Evolutionary conservation across 1,284 basidiomycete species (phyloP), one percentile per base, ranked within the genome.

Genomic region (Papiliotrema terrestris): DNA sequence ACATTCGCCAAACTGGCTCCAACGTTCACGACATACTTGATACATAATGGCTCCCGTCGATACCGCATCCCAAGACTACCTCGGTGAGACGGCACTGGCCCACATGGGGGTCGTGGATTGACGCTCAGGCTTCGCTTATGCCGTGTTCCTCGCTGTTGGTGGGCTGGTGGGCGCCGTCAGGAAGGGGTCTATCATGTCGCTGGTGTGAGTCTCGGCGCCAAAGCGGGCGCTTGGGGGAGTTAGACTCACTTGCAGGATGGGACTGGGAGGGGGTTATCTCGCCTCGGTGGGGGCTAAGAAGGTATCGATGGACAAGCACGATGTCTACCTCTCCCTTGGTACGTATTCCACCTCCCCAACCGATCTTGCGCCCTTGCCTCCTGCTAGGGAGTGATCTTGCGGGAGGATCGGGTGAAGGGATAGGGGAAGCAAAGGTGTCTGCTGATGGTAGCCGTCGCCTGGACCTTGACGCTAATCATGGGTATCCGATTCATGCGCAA

Each of bases 181-280:
- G 45, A 65, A 64, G 54, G 69, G 73, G 2, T 73, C 72, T 3
- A 51, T 63, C 25, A 54, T 69, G n/a, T 73, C 71, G 2, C 58
- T 71, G 8, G 51, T 69, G 68, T 71, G 48, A 46, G 67, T 56
- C 5, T n/a, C 23, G 8, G 44, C 19, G 42, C 42, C 20, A 19
- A 19, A 43, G 42, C 9, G 9, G 9, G 13, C 8, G 9, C 8
- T 8, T 43, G 14, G 19, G 9, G 14, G 19, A 43, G 42, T 13
- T 13, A 20, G 9, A 9, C 42, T 43, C 13, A 13, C 13, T 19
- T 43, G 42, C 25, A 49, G 48, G 14, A 51, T 51, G 49, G 49
- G 49, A 14, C 11, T 44, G 19, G 38, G 14, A 29, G 37, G 49
- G 11, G 49, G 49, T 3, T 13, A n/a, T 3, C 15, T 20, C 4